A percentile compares a stretch with the other conserved stretches of the same genome.
phyloP scores from a whole-genome alignment of 768 basidiomycete species.

The Russula lepida region DNA sequence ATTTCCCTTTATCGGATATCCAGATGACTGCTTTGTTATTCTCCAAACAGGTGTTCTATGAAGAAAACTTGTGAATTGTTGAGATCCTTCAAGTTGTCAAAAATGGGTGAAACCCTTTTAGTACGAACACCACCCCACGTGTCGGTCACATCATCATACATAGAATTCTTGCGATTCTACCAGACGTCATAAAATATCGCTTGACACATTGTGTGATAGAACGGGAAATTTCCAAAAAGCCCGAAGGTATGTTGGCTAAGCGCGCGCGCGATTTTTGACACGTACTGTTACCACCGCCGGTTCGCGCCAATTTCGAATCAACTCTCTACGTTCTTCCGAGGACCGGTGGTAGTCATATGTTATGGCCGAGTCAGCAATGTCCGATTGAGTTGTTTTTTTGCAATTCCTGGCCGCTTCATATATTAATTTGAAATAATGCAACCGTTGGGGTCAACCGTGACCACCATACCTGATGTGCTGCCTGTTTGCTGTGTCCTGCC shows the following conservation, averaged over 20 bases:
- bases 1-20: background rate
- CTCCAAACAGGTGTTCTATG: background rate
- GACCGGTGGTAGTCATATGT: background rate
- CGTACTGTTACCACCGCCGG: background rate
- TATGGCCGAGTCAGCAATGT: background rate
- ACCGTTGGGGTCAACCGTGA: too few species aligned
- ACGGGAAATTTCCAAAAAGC: background rate
- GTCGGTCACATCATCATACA: background rate
- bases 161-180: background rate
- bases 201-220: background rate
- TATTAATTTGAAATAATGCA: conserved; percentile 12
- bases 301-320: background rate
- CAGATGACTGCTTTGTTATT: background rate
- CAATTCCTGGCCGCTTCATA: background rate
- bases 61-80: background rate
- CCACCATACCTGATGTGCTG: background rate
- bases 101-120: background rate
- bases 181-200: background rate
- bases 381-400: too few species aligned
- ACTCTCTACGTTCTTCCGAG: background rate
- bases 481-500: conserved; percentile 6
- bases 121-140: background rate
- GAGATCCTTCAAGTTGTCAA: background rate
- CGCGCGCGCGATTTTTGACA: background rate
- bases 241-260: background rate